Evolutionary conservation across 1,139 yeast species (phyloP), one percentile per base, ranked within the genome.

Genomic region (Barnettozyma hawaiiensis): DNA sequence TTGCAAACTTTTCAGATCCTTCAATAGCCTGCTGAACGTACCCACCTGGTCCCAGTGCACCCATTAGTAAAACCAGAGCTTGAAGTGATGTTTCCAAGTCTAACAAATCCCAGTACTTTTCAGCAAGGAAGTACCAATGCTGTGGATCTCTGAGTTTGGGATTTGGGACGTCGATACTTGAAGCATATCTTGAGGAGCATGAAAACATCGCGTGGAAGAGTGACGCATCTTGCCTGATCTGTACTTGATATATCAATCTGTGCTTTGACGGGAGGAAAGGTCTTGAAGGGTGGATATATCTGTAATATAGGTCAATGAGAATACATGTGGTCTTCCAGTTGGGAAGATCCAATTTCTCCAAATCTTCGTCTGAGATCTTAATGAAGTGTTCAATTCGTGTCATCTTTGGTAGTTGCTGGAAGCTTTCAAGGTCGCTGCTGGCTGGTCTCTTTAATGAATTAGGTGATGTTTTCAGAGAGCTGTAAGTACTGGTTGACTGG

Each of bases 191-290:
- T 40, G 76, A 64, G 16, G 70, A 63, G 11, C 64, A 64, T 5
- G 76, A 64, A 48, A 75, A 69, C 55, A 78, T 67, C 4, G 75
- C 69, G 50, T 71, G 76, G 19, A 75, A 49, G 9, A 75, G 55
- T 0, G 78, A 64, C 1, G 67, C 63, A 36, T 72, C 73, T 23
- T 58, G 57, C 24, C 55, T 48, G 3, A 58, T 50, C 11, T 67
- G 58, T 15, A 73, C 47, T 32, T 62, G 60, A 26, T 58, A 54
- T 14, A 73, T 47, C 28, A 75, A 61, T 5, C 62, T 50, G 3
- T 57, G 49, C 45, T 69, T 70, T 18, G 74, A 65, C 1, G 78
- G 75, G 9, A 77, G 55, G 14, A 74, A 55, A 37, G 73, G 68
- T 43, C 71, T 69, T 33, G 66, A 62, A 7, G 75, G 69, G 42